Base-by-base conservation (phyloP, 306 rosid species). In the Astragalus membranaceus region DNA sequence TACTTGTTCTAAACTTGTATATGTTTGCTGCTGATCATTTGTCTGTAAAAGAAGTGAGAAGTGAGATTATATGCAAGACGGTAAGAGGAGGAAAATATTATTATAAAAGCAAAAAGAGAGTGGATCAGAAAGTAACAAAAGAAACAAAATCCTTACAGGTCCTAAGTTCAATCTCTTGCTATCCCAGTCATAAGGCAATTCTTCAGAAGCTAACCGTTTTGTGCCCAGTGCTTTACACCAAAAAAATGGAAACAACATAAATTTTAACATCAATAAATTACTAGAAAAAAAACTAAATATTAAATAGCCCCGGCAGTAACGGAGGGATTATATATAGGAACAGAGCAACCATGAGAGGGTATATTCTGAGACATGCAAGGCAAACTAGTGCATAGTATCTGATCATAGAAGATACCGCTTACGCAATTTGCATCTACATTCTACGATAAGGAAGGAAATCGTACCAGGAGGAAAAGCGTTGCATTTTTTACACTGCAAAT, bases 401-500 rank as follows among this genome's bases (percentile, higher is more conserved):
- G 41, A 59, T 11, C 49, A n/a, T 14, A 67, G 41, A 62, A 67
- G 62, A 69, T 29, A 53, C 33, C 23, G 32, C 32, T 35, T 50
- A 75, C 60, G 63, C 33, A 74, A 59, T 65, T 47, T 61, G 43
- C 26, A 46, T 30, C 72, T 47, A 56, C 49, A 58, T 37, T 50
- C 14, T 12, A 72, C 57, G 37, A 12, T 17, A 79, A 53, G 47
- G 65, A 44, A 79, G 68, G 64, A 65, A 75, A 50, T 12, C 64
- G 46, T 85, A 94, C 99, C 97, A 78, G 88, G 92, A 46, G 89
- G 97, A 73, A 82, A 78, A 76, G 97, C 92, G 65, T 89, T 82
- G 84, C 99, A 94, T 70, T 89, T 91, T 78, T 91, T 94, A 85
- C 97, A 94, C 99, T 94, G 91, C 86, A 87, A 52, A 72, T 13